Conservation (phyloP, 306 rosid species). For the Cyamopsis tetragonoloba region DNA sequence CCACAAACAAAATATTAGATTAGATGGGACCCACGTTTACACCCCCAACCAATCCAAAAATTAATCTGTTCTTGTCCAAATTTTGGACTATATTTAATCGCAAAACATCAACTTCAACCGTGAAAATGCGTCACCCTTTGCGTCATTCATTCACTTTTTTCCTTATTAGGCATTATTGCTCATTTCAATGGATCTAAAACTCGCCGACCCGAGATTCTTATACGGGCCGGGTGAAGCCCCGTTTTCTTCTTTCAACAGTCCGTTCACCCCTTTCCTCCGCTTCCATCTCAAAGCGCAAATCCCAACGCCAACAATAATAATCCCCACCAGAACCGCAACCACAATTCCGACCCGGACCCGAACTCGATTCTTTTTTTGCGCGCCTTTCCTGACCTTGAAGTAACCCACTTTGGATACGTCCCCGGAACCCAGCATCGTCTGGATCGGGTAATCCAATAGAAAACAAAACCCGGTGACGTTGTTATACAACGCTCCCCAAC, state of each 20-base stretch:
- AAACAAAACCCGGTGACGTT: conserved; percentile 69
- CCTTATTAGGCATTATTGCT: neutral
- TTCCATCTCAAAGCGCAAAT: conserved; percentile 31
- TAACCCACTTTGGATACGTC: conserved; percentile 67
- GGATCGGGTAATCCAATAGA: conserved; percentile 58
- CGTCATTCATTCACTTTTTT: conserved; percentile 49
- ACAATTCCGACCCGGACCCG: conserved; percentile 31
- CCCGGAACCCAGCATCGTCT: conserved; percentile 45
- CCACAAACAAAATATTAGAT: neutral
- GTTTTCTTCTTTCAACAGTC: conserved; percentile 36
- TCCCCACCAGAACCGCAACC: conserved; percentile 13
- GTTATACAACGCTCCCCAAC: conserved; percentile 76
- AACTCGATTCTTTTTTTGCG: conserved; percentile 24
- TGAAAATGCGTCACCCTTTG: conserved; percentile 48
- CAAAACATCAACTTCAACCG: neutral
- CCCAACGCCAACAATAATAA: conserved; percentile 26
- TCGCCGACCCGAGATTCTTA: conserved; percentile 69
- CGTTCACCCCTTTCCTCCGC: conserved; percentile 6
- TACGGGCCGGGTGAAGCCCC: conserved; percentile 76
- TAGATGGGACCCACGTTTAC: neutral
- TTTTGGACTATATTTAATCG: neutral
- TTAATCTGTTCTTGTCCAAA: too few relatives aligned
- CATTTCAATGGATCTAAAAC: conserved; percentile 74
- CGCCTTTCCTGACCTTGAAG: conserved; percentile 60
- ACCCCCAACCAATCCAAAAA: neutral